Base-by-base conservation (phyloP, 148 eudicot species). In the Camellia sinensis region DNA sequence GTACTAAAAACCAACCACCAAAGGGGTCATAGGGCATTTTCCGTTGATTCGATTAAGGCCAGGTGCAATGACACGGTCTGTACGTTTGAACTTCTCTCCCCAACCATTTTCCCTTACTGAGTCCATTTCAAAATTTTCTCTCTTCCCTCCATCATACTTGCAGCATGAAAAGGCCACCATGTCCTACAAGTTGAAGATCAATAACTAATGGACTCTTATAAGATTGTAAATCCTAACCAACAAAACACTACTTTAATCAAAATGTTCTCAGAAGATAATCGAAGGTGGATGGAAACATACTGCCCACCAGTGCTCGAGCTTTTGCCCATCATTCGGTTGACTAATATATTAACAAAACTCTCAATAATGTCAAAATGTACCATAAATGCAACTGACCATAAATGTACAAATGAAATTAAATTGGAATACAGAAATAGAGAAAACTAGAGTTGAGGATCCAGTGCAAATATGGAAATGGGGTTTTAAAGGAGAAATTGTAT, bases 131-230 rank as follows among this genome's bases (percentile, higher is more conserved):
- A 50, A 52, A 22, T 80, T 82, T 81, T 93, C 96, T 43, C 79
- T 63, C 45, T 75, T 61, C 76, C 98, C 98, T 72, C 97, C 96
- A 79, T 93, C 97, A 80, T 91, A 95, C 68, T 85, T 73, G 80
- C 98, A 95, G 75, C 98, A 93, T 15, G 98, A 95, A 74, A 93
- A 91, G 64, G 97, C 97, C 61, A 92, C 93, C 95, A 93, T 93
- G 76, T 92, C 98, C 98, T 94, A 82, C 73, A 84, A 15, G 22
- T 80, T 44, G 48, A 75, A 66, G n/a, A 53, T 41, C 60, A 40
- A 53, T 21, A 10, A 63, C 60, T 78, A 14, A 52, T 71, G 13
- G 37, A 6, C 14, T 29, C 37, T 29, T 1, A 6, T 14, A 3
- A 44, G 60, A 54, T 17, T 43, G 43, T 21, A 14, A 46, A 62